These are phyloP conservation scores for Conringia planisiliqua DNA, from an alignment of 345 rosid species.

Conservation along the genomic window DNA sequence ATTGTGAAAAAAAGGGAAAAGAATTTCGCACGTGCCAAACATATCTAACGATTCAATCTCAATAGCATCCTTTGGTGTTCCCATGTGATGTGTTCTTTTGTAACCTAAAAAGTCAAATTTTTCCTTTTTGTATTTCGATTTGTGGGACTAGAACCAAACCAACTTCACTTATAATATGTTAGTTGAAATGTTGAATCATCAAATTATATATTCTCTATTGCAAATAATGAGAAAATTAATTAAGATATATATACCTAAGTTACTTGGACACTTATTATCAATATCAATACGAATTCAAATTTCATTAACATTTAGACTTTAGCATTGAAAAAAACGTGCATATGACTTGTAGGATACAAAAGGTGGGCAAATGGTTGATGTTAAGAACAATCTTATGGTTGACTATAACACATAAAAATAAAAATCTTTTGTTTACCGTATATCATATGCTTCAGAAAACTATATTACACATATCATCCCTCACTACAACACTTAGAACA, in stretches of 20 bases:
- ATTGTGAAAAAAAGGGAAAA: neutral
- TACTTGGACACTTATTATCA: neutral
- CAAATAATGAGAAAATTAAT: too few relatives aligned
- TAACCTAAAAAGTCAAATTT: neutral
- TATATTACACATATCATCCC: slow-evolving; percentile 25
- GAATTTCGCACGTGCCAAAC: slow-evolving; percentile 15
- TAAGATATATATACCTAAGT: neutral
- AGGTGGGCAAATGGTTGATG: slow-evolving; percentile 13
- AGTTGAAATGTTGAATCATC: too few relatives aligned
- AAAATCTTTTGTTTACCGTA: slow-evolving; percentile 2
- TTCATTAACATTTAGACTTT: neutral
- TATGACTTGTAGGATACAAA: neutral
- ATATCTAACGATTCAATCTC: neutral
- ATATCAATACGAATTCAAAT: neutral
- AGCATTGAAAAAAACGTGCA: neutral
- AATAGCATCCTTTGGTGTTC: slow-evolving; percentile 22
- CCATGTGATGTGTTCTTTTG: slow-evolving; percentile 30
- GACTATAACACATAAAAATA: neutral
- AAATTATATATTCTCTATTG: too few relatives aligned
- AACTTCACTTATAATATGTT: too few relatives aligned
- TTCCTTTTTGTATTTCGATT: neutral
- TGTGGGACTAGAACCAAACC: neutral
- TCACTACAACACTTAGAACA: slow-evolving; percentile 22
- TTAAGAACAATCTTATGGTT: slow-evolving; percentile 20
- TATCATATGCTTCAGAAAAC: slow-evolving; percentile 36